These are phyloP conservation scores for Neurospora sp. DNA, from an alignment of 2,329 filamentous ascomycete species.

Conservation along the genomic window DNA sequence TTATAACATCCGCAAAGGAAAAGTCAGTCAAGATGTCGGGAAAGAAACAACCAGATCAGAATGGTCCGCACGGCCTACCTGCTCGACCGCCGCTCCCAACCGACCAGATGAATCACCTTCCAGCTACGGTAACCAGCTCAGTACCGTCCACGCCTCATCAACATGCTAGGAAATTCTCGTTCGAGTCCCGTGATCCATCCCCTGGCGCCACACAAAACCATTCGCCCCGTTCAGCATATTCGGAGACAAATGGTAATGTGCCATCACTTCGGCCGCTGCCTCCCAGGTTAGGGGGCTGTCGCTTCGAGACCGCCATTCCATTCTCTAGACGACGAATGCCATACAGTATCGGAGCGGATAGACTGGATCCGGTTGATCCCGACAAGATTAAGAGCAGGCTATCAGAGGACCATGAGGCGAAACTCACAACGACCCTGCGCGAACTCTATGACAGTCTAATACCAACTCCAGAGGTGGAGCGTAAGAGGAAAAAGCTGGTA, in stretches of 20 bases:
- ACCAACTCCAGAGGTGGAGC: conserved; percentile 70
- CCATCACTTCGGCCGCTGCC: conserved; percentile 59
- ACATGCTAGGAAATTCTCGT: conserved; percentile 72
- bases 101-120: conserved; percentile 16
- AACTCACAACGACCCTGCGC: conserved; percentile 72
- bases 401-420: conserved; percentile 62
- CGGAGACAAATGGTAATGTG: conserved; percentile 70
- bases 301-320: conserved; percentile 79
- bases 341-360: conserved; percentile 78
- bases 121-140: conserved; percentile 61
- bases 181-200: conserved; percentile 69
- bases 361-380: conserved; percentile 61
- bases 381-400: conserved; percentile 64
- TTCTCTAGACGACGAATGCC: conserved; percentile 80
- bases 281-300: conserved; percentile 56
- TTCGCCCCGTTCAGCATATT: conserved; percentile 83
- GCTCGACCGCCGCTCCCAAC: conserved; percentile 10
- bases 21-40: conserved; percentile 37
- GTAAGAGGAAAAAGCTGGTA: conserved; percentile 66
- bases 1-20: conserved; percentile 49
- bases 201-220: conserved; percentile 68
- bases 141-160: conserved; percentile 92
- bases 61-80: conserved; percentile 7
- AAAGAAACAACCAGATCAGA: conserved; percentile 14
- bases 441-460: conserved; percentile 77